These are phyloP conservation scores for Vanderwaltozyma polyspora DNA, from an alignment of 805 yeast genomes.

Conservation along the genomic window DNA sequence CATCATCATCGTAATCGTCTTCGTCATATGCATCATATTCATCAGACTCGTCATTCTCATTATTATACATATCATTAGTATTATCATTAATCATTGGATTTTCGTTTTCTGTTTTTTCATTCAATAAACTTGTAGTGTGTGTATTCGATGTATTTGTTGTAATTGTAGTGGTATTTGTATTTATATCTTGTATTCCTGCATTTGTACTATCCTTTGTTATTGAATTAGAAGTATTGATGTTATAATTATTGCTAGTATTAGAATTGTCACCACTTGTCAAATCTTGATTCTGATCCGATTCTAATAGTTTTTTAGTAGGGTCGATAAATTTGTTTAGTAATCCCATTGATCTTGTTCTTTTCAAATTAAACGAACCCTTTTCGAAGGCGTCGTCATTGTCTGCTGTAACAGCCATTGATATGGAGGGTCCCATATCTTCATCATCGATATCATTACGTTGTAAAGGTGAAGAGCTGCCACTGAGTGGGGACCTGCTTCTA, in stretches of 20 bases:
- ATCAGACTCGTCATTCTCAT: slow-evolving; percentile 2
- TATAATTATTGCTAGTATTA: no score
- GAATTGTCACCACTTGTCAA: not conserved
- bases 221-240: no score
- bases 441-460: slow-evolving; percentile 3
- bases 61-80: not conserved
- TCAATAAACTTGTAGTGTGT: no score
- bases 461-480: no score
- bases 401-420: slow-evolving; percentile 53
- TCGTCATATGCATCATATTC: slow-evolving; percentile 2
- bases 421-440: slow-evolving; percentile 29
- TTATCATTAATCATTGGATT: not conserved
- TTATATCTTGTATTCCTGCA: no score
- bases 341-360: slow-evolving; percentile 77
- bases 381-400: slow-evolving; percentile 59
- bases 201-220: no score
- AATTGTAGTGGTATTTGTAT: no score
- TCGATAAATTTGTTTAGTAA: slow-evolving; percentile 47
- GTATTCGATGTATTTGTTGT: no score
- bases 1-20: slow-evolving; percentile 4
- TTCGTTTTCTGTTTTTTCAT: no score
- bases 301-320: not conserved
- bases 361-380: slow-evolving; percentile 59
- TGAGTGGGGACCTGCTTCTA: slow-evolving; percentile 3
- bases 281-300: not conserved